A percentile compares a stretch with the other conserved stretches of the same genome.
These are phyloP conservation scores for Yamadazyma paraphyllophila DNA, from an alignment of 805 yeast species.

Conservation along the genomic window DNA sequence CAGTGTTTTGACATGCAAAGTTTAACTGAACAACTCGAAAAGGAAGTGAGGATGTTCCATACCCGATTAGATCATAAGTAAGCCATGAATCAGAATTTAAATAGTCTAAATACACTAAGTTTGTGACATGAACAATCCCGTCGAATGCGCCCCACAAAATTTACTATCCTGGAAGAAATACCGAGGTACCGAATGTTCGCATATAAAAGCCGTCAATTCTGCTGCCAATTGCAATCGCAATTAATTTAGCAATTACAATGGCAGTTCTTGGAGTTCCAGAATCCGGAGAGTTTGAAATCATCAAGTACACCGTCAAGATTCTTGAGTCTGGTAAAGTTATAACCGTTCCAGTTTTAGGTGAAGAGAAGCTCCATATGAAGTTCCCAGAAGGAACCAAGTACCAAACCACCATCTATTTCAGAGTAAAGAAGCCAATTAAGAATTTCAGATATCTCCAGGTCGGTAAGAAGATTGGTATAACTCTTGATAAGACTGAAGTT, in stretches of 20 bases:
- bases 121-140: no score
- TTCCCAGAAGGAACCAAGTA: constrained; percentile 40
- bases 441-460: constrained; percentile 35
- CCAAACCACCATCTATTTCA: constrained; percentile 30
- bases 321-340: constrained; percentile 28
- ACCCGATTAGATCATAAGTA: neutral
- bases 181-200: neutral
- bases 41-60: constrained; percentile 35
- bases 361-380: constrained; percentile 22
- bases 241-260: neutral
- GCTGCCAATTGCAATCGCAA: neutral
- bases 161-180: neutral
- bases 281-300: constrained; percentile 28
- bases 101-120: no score
- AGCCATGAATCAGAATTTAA: no score
- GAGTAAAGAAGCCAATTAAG: constrained; percentile 26
- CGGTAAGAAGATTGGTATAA: constrained; percentile 34
- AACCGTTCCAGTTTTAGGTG: constrained; percentile 28
- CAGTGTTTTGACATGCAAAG: constrained; percentile 21
- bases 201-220: neutral
- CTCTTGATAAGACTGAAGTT: constrained; percentile 27
- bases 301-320: constrained; percentile 28
- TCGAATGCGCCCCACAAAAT: no score
- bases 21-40: constrained; percentile 46
- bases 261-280: constrained; percentile 7